Percentiles rank a stretch among this genome's conserved stretches.
phyloP scores from a whole-genome alignment of 495 filamentous ascomycete species.

The Diplogelasinospora grovesii region DNA sequence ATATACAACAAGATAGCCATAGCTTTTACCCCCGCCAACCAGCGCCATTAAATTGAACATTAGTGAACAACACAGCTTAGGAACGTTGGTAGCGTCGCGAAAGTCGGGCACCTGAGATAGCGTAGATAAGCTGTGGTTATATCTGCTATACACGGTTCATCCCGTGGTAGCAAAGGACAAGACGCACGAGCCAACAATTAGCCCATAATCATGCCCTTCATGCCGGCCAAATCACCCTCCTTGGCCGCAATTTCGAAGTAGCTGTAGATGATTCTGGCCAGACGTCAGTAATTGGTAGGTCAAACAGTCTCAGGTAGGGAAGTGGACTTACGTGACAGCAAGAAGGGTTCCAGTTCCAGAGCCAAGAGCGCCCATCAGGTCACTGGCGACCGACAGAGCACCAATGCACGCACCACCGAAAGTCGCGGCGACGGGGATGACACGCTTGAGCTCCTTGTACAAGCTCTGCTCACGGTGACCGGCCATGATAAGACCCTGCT shows the following conservation, averaged over 20 bases:
- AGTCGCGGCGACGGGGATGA: constrained; percentile 95
- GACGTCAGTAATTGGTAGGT: constrained; percentile 18
- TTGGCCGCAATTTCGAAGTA: constrained; percentile 99
- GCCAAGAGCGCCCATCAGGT: constrained; percentile 93
- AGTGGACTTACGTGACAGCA: constrained; percentile 97
- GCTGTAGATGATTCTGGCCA: constrained; percentile 84
- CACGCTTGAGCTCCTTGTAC: constrained; percentile 99
- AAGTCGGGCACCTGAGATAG: too few relatives aligned
- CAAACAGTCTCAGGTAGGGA: not conserved
- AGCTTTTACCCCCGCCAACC: constrained; percentile 10
- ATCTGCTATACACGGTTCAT: too few relatives aligned
- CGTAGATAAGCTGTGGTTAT: too few relatives aligned
- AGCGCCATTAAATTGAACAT: constrained; percentile 21
- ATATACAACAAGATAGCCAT: constrained; percentile 22
- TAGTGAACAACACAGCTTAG: too few relatives aligned
- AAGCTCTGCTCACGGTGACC: constrained; percentile 99
- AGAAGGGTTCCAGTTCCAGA: constrained; percentile 96
- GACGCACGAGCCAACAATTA: constrained; percentile 26
- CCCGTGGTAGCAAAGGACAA: too few relatives aligned
- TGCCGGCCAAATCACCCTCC: constrained; percentile 87
- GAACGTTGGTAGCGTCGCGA: not conserved
- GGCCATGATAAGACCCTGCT: constrained; percentile 98
- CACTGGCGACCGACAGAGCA: constrained; percentile 88
- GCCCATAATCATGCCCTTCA: constrained; percentile 82
- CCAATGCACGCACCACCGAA: constrained; percentile 99